Conservation (phyloP, 805 yeast genomes). For the Isabelozyma heimii region DNA sequence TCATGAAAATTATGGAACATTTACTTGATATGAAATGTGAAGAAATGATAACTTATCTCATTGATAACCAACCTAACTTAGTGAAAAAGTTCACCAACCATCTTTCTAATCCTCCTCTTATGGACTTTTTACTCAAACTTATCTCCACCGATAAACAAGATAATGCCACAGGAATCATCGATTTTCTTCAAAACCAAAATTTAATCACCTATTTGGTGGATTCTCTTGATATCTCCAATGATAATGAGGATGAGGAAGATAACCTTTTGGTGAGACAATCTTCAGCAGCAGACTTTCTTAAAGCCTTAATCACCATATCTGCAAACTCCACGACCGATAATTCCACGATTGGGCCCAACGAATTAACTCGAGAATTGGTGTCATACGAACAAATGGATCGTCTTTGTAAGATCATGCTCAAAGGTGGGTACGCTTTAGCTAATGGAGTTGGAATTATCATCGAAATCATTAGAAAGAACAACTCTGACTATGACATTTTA, state of each 20-base stretch:
- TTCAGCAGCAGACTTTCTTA: slow-evolving; percentile 44
- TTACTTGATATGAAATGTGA: slow-evolving; percentile 48
- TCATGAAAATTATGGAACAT: slow-evolving; percentile 85
- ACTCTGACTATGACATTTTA: slow-evolving; percentile 44
- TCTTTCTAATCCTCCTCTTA: slow-evolving; percentile 44
- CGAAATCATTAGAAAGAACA: slow-evolving; percentile 44
- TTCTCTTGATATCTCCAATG: slow-evolving; percentile 24
- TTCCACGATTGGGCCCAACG: slow-evolving; percentile 46
- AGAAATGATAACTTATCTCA: slow-evolving; percentile 43
- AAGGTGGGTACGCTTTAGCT: slow-evolving; percentile 47
- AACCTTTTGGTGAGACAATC: slow-evolving; percentile 29
- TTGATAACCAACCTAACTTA: slow-evolving; percentile 40
- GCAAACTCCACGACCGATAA: slow-evolving; percentile 47
- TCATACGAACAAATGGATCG: slow-evolving; percentile 32
- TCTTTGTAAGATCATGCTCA: slow-evolving; percentile 39
- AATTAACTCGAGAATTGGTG: slow-evolving; percentile 43
- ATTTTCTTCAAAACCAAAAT: slow-evolving; percentile 39
- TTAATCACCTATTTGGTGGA: slow-evolving; percentile 33
- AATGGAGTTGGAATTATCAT: slow-evolving; percentile 48
- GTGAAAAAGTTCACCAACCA: slow-evolving; percentile 43
- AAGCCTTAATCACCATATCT: slow-evolving; percentile 44
- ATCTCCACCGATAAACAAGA: slow-evolving; percentile 48
- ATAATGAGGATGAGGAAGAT: slow-evolving; percentile 15
- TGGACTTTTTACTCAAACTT: slow-evolving; percentile 43
- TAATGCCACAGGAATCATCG: slow-evolving; percentile 45